Conservation (phyloP, 164 flowering plant species). For the Aristolochia californica region DNA sequence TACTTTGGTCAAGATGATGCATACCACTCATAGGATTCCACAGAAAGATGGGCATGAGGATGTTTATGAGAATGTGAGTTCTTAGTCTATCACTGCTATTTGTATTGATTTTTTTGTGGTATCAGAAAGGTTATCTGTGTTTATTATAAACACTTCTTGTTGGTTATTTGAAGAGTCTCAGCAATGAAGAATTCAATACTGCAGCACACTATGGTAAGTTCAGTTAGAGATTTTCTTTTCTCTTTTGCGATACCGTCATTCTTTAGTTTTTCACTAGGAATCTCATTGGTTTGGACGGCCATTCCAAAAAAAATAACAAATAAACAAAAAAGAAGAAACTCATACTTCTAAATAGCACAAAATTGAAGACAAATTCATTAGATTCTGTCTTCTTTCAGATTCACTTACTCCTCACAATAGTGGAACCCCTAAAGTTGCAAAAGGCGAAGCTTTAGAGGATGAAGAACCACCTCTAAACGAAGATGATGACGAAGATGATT, state of each 20-base stretch:
- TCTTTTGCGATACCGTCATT: neutral
- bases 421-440: slow-evolving; percentile 18
- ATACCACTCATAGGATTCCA: slow-evolving; percentile 16
- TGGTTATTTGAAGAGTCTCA: slow-evolving; percentile 66
- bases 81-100: neutral
- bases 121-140: neutral
- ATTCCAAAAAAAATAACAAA: too few relatives aligned
- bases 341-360: too few relatives aligned
- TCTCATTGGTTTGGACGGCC: too few relatives aligned
- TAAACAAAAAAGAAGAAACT: too few relatives aligned
- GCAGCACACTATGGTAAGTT: slow-evolving; percentile 65
- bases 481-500: slow-evolving; percentile 78
- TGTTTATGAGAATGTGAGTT: slow-evolving; percentile 19
- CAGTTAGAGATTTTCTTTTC: neutral
- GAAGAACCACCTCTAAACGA: slow-evolving; percentile 75
- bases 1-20: too few relatives aligned
- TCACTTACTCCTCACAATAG: slow-evolving; percentile 57
- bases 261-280: too few relatives aligned
- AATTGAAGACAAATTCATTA: too few relatives aligned
- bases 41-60: slow-evolving; percentile 83
- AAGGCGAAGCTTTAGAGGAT: slow-evolving; percentile 55
- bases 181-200: slow-evolving; percentile 83
- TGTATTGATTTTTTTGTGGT: neutral
- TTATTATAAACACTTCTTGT: slow-evolving; percentile 25
- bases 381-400: slow-evolving; percentile 24